These are phyloP conservation scores for Solanum virginianum DNA, from an alignment of 257 asterid genomes.

Conservation along the genomic window DNA sequence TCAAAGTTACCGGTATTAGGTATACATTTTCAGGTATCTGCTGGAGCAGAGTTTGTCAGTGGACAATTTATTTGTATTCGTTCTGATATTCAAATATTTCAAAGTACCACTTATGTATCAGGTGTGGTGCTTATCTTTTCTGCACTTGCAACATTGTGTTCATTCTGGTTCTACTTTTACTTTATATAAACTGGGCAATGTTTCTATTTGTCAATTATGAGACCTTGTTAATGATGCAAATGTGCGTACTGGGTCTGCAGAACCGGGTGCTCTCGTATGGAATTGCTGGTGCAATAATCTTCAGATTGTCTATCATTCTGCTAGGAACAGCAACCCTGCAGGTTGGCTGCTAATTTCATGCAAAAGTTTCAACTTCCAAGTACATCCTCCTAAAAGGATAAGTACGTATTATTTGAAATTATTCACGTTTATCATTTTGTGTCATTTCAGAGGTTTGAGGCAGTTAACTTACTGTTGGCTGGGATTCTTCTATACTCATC, in stretches of 20 bases:
- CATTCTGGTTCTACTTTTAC: constrained; percentile 1
- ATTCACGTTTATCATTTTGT: background rate
- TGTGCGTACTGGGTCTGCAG: constrained; percentile 24
- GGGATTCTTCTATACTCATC: constrained; percentile 69
- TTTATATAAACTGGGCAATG: background rate
- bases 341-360: constrained; percentile 36
- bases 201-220: background rate
- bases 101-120: constrained; percentile 80
- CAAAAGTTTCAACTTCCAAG: background rate
- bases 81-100: constrained; percentile 89
- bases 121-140: constrained; percentile 28
- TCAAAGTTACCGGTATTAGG: background rate
- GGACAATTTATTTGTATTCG: constrained; percentile 92
- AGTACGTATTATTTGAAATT: background rate
- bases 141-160: background rate
- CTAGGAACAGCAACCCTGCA: constrained; percentile 95
- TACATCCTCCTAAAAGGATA: background rate
- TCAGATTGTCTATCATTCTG: constrained; percentile 73
- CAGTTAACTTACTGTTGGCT: constrained; percentile 68
- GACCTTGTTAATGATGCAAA: constrained; percentile 4
- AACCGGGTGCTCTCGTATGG: constrained; percentile 91
- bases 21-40: constrained; percentile 55
- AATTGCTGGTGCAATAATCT: constrained; percentile 88
- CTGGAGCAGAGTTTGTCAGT: constrained; percentile 97
- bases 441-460: constrained; percentile 59